Percentiles rank a stretch among this genome's conserved stretches.
Evolutionary conservation across 2,329 filamentous ascomycete species (phyloP).

Genomic region (Penicillium sp.): DNA sequence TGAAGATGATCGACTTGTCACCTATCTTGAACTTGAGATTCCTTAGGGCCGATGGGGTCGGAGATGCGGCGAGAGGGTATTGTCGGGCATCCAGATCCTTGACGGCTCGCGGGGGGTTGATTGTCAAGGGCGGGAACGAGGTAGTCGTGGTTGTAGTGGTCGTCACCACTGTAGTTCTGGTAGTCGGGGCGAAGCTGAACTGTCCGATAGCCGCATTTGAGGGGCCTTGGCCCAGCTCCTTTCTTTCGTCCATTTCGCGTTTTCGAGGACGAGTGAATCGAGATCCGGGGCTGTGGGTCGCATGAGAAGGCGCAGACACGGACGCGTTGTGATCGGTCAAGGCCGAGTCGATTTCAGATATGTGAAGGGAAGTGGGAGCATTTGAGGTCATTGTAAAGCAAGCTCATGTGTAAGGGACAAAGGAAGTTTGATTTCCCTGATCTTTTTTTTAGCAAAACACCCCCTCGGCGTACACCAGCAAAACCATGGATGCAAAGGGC

Average conservation of each 20-base stretch:
- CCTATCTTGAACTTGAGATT: conserved; percentile 67
- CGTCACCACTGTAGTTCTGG: conserved; percentile 63
- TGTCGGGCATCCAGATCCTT: conserved; percentile 72
- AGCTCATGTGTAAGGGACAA: conserved; percentile 9
- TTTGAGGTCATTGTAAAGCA: conserved; percentile 14
- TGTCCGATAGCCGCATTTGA: conserved; percentile 45
- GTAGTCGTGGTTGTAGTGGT: conserved; percentile 85
- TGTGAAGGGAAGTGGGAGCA: conserved; percentile 1
- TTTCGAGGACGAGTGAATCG: conserved; percentile 11
- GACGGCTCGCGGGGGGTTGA: conserved; percentile 63
- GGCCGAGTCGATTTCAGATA: conserved; percentile 8
- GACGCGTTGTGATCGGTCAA: conserved; percentile 16
- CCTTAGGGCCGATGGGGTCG: conserved; percentile 69
- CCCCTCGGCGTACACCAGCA: conserved; percentile 18
- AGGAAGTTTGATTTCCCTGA: conserved; percentile 4
- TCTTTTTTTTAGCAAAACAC: conserved; percentile 9
- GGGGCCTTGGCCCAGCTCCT: conserved; percentile 19
- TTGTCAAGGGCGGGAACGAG: conserved; percentile 70
- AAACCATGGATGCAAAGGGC: conserved; percentile 22
- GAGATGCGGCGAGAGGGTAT: conserved; percentile 75
- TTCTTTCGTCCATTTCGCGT: conserved; percentile 26
- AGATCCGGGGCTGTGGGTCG: conserved; percentile 10
- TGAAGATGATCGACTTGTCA: conserved; percentile 53
- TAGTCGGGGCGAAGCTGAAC: conserved; percentile 55
- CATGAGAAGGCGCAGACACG: conserved; percentile 5